These are phyloP conservation scores for Metschnikowia lunata DNA, from an alignment of 805 yeast species.

Conservation along the genomic window DNA sequence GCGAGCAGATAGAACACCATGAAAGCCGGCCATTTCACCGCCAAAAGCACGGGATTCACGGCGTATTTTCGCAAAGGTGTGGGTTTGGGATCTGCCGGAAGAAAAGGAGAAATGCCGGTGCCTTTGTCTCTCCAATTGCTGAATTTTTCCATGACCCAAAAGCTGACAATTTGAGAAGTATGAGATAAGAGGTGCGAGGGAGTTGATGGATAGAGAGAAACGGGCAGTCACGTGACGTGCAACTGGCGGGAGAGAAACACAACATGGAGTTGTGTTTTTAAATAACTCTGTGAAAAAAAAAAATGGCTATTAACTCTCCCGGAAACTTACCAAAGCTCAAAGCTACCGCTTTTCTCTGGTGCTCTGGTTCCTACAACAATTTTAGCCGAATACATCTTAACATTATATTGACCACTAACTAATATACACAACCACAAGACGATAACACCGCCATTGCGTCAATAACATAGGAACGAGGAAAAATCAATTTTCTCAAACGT, in stretches of 20 bases:
- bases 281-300: too few species aligned
- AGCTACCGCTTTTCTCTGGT: too few species aligned
- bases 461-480: slow-evolving; percentile 19
- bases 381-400: slow-evolving; percentile 11
- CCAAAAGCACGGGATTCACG: slow-evolving; percentile 11
- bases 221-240: too few species aligned
- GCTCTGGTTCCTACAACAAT: background rate
- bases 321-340: too few species aligned
- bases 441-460: slow-evolving; percentile 17
- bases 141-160: slow-evolving; percentile 33
- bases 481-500: slow-evolving; percentile 19
- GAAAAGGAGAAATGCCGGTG: slow-evolving; percentile 89
- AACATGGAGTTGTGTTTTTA: too few species aligned
- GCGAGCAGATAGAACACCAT: slow-evolving; percentile 15
- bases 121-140: slow-evolving; percentile 84
- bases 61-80: slow-evolving; percentile 8
- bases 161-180: too few species aligned
- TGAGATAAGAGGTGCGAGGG: too few species aligned
- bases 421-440: slow-evolving; percentile 21
- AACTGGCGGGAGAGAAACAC: too few species aligned
- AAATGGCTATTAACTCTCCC: too few species aligned
- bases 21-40: slow-evolving; percentile 30
- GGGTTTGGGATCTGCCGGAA: slow-evolving; percentile 46
- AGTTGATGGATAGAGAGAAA: too few species aligned
- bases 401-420: slow-evolving; percentile 24